phyloP scores from a whole-genome alignment of 441 rosid genomes.

The Dalechampia spathulata region DNA sequence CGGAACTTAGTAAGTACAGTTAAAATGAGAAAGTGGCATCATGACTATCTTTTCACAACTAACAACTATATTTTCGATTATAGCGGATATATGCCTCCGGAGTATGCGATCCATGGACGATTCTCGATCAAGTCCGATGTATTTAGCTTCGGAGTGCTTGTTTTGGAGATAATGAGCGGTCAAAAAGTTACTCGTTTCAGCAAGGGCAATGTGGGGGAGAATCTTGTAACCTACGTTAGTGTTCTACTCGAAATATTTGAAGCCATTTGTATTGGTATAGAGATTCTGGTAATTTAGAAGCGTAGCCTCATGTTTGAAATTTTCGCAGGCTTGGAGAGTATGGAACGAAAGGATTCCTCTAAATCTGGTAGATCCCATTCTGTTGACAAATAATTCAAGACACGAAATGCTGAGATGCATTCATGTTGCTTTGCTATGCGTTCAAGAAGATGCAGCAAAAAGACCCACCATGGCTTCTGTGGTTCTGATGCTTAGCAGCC shows the following conservation, averaged over 20 bases:
- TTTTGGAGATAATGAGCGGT: slow-evolving; percentile 22
- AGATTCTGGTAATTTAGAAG: neutral
- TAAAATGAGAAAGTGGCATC: too few relatives aligned
- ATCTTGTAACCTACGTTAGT: slow-evolving; percentile 18
- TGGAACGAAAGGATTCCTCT: slow-evolving; percentile 23
- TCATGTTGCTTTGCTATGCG: slow-evolving; percentile 35
- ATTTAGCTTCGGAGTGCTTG: slow-evolving; percentile 20
- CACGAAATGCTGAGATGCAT: slow-evolving; percentile 29
- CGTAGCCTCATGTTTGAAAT: too few relatives aligned
- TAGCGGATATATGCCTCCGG: slow-evolving; percentile 23
- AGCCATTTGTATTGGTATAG: neutral
- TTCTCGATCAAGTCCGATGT: slow-evolving; percentile 16
- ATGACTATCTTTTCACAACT: too few relatives aligned
- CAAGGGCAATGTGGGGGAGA: neutral
- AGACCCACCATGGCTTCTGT: slow-evolving; percentile 37
- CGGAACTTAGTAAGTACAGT: slow-evolving; percentile 20
- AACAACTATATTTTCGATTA: neutral
- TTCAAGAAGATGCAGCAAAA: slow-evolving; percentile 29
- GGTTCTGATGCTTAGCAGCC: slow-evolving; percentile 3
- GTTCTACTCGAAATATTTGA: neutral
- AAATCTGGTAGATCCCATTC: slow-evolving; percentile 18
- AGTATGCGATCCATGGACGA: slow-evolving; percentile 4
- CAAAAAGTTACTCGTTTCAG: neutral
- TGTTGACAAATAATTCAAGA: slow-evolving; percentile 3
- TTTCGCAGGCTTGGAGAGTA: slow-evolving; percentile 23